These are phyloP conservation scores for Penicillium sp. DNA, from an alignment of 2,329 filamentous ascomycete species.

Conservation along the genomic window DNA sequence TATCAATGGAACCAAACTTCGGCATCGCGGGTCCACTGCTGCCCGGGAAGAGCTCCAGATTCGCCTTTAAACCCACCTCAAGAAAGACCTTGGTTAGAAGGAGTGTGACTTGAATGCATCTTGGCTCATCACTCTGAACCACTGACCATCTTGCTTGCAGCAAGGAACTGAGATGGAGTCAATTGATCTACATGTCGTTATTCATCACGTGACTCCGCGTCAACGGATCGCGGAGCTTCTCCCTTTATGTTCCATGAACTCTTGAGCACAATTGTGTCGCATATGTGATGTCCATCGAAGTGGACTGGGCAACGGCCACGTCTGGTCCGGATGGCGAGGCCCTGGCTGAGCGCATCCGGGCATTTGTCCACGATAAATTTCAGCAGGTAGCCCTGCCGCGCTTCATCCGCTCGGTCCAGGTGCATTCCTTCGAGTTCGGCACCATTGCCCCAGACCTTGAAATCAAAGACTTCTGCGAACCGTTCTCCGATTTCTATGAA, in stretches of 20 bases:
- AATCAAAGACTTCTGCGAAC: constrained; percentile 95
- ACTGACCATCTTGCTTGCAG: too few relatives aligned
- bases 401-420: constrained; percentile 93
- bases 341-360: constrained; percentile 78
- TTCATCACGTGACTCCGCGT: constrained; percentile 10
- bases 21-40: constrained; percentile 1
- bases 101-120: too few relatives aligned
- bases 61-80: too few relatives aligned
- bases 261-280: constrained; percentile 8
- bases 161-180: too few relatives aligned
- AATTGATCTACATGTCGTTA: constrained; percentile 1
- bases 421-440: constrained; percentile 91
- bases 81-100: too few relatives aligned
- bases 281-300: constrained; percentile 83
- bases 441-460: constrained; percentile 74
- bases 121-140: too few relatives aligned
- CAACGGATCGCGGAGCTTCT: constrained; percentile 5
- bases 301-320: constrained; percentile 92
- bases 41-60: constrained; percentile 1
- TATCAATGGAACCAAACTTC: constrained; percentile 7
- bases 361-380: constrained; percentile 93
- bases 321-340: constrained; percentile 78
- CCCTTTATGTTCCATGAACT: constrained; percentile 4
- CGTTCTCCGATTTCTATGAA: constrained; percentile 93
- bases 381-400: constrained; percentile 84